Conservation (phyloP, 140 eudicot species). For the Ambrosia hybrid region DNA sequence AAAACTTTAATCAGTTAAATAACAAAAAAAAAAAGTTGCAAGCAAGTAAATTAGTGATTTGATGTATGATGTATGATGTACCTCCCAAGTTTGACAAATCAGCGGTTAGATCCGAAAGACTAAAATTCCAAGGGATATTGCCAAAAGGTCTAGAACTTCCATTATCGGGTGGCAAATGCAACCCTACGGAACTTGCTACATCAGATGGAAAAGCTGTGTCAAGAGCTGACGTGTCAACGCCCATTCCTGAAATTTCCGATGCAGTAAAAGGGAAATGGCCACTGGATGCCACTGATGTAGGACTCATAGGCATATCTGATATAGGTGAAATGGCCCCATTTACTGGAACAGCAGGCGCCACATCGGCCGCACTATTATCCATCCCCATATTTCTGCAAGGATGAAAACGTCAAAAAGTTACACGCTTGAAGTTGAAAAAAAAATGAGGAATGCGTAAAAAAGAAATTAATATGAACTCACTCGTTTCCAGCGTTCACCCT, state of each 20-base stretch:
- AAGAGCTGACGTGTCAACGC: conserved; percentile 79
- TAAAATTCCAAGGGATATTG: conserved; percentile 84
- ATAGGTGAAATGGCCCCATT: conserved; percentile 76
- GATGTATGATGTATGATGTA: conserved; percentile 12
- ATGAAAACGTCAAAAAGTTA: not conserved
- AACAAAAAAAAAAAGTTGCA: not conserved
- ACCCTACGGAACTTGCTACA: conserved; percentile 73
- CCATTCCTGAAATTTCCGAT: conserved; percentile 85
- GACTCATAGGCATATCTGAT: conserved; percentile 91
- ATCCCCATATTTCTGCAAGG: conserved; percentile 59
- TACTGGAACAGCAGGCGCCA: conserved; percentile 47
- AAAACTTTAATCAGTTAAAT: not conserved
- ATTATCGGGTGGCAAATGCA: conserved; percentile 74
- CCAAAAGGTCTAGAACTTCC: conserved; percentile 75
- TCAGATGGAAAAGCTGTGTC: conserved; percentile 85
- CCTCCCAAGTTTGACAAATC: conserved; percentile 94
- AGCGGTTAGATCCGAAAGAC: conserved; percentile 88
- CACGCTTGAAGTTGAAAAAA: not conserved
- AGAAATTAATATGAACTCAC: conserved; percentile 38
- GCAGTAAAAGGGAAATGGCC: conserved; percentile 90
- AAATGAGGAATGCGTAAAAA: not conserved
- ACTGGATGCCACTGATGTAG: conserved; percentile 91
- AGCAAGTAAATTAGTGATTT: conserved; percentile 4
- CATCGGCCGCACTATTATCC: conserved; percentile 54
- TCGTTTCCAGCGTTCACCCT: conserved; percentile 85